Evolutionary conservation across 306 rosid species (phyloP), one percentile per base, ranked within the genome.

Genomic region (Citrullus colocynthis): DNA sequence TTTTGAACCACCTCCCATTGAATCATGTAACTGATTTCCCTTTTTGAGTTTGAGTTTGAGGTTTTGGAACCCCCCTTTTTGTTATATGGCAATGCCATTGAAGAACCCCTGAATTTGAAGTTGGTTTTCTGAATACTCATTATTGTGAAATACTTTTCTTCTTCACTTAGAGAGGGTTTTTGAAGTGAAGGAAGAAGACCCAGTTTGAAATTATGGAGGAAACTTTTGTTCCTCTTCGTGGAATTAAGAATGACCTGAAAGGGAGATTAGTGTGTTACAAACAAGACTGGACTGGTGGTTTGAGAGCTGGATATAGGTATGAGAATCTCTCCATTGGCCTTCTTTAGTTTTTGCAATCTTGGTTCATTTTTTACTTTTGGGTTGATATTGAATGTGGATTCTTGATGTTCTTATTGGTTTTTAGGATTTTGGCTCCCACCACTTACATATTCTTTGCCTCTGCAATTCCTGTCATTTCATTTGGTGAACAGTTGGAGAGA

Each of bases 401-500:
- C 57, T 83, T 52, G 56, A 2, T 36, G 7, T 42, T 28, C 58
- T 69, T 18, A 21, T 30, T 66, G 17, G 36, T 16, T 66, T 39
- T 79, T 85, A 89, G 93, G 90, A 89, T 89, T 83, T 81, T 71
- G 91, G 93, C 93, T 84, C 93, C 93, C 83, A 89, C 93, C 76
- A 89, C 93, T 75, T 89, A 89, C 78, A 89, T 89, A 80, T 89
- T 89, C 55, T 89, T 89, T 80, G 93, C 93, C 57, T 89, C 93
- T 0, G 91, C 93, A 36, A 89, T 89, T 61, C 93, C 91, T 34
- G 93, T 88, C 67, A 88, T 88, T 77, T 89, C 93, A 80, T 89
- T 89, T 84, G 91, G 93, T 42, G 93, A 89, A 86, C 93, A 89
- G 48, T 80, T 89, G 67, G 93, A 89, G 83, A 28, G 93, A 76